Conservation (phyloP, 164 flowering plant genomes). For the Santalum album region DNA sequence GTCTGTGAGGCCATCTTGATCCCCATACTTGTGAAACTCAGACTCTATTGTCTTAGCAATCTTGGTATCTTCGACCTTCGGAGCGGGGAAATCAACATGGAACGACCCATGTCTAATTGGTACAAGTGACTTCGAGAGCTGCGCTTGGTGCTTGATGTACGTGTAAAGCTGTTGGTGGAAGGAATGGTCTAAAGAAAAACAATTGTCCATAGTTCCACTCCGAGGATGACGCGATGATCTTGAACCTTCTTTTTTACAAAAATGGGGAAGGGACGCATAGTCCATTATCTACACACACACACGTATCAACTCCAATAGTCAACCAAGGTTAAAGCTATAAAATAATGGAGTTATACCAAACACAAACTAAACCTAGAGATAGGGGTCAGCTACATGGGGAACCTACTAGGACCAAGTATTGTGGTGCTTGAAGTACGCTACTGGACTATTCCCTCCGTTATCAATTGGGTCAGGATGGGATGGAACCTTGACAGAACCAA, state of each 20-base stretch:
- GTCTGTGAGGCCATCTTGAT: conserved; percentile 26
- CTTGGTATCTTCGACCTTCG: conserved; percentile 35
- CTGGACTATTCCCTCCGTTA: too few species aligned
- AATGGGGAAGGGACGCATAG: conserved; percentile 56
- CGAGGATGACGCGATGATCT: conserved; percentile 37
- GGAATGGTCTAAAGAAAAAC: conserved; percentile 53
- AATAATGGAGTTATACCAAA: too few species aligned
- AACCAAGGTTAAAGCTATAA: too few species aligned
- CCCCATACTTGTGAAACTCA: conserved; percentile 29
- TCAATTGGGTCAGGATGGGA: too few species aligned
- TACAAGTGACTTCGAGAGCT: conserved; percentile 5
- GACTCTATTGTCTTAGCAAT: conserved; percentile 43
- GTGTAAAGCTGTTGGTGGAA: conserved; percentile 53
- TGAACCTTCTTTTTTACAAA: conserved; percentile 58
- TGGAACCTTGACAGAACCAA: too few species aligned
- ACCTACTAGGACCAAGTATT: too few species aligned
- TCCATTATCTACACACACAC: conserved; percentile 64
- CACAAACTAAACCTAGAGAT: too few species aligned
- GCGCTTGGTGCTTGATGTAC: conserved; percentile 39
- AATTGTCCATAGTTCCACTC: conserved; percentile 27
- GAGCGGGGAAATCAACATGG: conserved; percentile 44
- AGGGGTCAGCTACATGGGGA: too few species aligned
- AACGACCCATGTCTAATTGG: conserved; percentile 41
- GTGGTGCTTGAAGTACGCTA: too few species aligned
- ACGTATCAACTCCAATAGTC: too few species aligned